phyloP scores from a whole-genome alignment of 768 basidiomycete genomes.

The Russula abietina region DNA sequence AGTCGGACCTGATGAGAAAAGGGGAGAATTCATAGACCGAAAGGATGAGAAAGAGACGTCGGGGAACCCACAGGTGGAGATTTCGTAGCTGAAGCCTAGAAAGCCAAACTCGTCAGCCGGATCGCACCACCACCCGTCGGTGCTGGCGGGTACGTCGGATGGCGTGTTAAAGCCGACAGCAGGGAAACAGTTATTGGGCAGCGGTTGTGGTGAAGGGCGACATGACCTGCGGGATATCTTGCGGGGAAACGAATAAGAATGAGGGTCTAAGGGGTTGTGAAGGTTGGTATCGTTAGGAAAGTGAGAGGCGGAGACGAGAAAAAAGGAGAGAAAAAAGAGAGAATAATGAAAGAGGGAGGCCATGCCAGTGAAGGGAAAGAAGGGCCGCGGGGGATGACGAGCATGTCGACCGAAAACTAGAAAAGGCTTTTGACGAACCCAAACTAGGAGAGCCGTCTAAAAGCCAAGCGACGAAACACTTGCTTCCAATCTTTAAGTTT shows the following conservation, averaged over 20 bases:
- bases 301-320: neutral
- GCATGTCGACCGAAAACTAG: neutral
- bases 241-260: neutral
- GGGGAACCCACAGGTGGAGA: conserved; percentile 48
- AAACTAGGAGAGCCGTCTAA: neutral
- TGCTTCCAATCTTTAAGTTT: too few species aligned
- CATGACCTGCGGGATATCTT: conserved; percentile 9
- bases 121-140: conserved; percentile 47
- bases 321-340: neutral
- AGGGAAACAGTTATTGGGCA: conserved; percentile 32
- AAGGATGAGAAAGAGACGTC: neutral
- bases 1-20: conserved; percentile 47
- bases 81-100: conserved; percentile 70
- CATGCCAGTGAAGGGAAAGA: neutral
- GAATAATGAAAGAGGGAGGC: neutral
- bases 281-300: neutral
- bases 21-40: neutral
- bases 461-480: neutral
- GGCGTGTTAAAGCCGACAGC: conserved; percentile 52
- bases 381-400: neutral
- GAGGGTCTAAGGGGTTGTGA: neutral
- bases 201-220: neutral
- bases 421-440: neutral
- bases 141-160: conserved; percentile 35
- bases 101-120: conserved; percentile 62